Evolutionary conservation across 305 asterid species (phyloP).

Genomic region (Fraxinus sp.): DNA sequence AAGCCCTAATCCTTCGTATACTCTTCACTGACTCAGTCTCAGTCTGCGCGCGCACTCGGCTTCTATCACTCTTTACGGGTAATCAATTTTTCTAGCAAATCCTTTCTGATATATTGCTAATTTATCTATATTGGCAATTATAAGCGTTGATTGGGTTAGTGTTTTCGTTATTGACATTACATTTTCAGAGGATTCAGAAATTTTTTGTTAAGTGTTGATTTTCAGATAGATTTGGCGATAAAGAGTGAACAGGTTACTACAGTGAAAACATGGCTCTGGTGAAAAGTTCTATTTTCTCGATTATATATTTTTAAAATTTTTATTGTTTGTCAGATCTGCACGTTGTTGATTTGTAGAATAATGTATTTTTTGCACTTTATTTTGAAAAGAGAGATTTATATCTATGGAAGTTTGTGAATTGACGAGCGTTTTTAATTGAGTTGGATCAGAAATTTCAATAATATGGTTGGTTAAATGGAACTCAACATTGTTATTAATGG

Average conservation of each 20-base stretch:
- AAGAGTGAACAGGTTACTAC: constrained; percentile 25
- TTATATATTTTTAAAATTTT: background rate
- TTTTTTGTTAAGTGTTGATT: background rate
- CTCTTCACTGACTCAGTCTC: background rate
- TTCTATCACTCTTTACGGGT: constrained; percentile 28
- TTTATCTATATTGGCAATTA: background rate
- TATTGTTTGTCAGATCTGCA: constrained; percentile 34
- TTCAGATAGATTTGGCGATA: constrained; percentile 29
- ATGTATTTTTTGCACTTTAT: background rate
- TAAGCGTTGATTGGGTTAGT: background rate
- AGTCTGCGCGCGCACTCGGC: constrained; percentile 28
- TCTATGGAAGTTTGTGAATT: background rate
- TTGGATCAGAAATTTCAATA: background rate
- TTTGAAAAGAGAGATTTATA: background rate
- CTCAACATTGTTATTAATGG: background rate
- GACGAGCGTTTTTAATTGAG: background rate
- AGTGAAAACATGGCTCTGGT: constrained; percentile 73
- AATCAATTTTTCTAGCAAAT: constrained; percentile 3
- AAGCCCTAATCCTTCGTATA: constrained; percentile 13
- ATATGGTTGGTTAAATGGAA: background rate
- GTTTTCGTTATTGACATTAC: background rate
- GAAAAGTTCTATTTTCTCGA: constrained; percentile 19
- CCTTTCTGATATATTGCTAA: constrained; percentile 5
- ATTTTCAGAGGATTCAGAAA: background rate
- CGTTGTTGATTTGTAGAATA: background rate